Conservation (phyloP, 768 basidiomycete species). For the Cubamyces lactineus region DNA sequence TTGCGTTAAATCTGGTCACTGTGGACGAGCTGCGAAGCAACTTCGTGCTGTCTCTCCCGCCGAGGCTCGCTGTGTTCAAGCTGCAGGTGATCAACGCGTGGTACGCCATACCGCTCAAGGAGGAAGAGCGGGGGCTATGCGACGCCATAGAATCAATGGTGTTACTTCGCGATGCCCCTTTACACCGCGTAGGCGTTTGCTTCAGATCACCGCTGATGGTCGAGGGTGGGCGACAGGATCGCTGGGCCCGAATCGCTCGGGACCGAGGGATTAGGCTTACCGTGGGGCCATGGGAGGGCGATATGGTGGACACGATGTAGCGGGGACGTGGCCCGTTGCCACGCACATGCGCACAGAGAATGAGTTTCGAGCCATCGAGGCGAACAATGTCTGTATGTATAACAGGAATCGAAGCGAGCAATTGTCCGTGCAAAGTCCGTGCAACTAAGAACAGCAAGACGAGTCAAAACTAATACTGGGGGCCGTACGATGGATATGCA, state of each 20-base stretch:
- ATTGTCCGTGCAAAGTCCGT: slow-evolving; percentile 19
- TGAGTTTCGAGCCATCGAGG: not conserved
- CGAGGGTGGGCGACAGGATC: slow-evolving; percentile 29
- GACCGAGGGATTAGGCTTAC: slow-evolving; percentile 27
- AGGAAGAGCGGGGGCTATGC: slow-evolving; percentile 39
- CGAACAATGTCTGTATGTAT: slow-evolving; percentile 9
- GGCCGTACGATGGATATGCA: slow-evolving; percentile 12
- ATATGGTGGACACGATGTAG: slow-evolving; percentile 20
- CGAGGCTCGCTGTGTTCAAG: slow-evolving; percentile 38
- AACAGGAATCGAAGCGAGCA: slow-evolving; percentile 4
- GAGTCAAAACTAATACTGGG: slow-evolving; percentile 13
- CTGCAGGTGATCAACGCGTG: slow-evolving; percentile 40
- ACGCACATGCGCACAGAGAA: not conserved
- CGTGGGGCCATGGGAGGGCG: slow-evolving; percentile 37
- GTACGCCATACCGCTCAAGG: slow-evolving; percentile 35
- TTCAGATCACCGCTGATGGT: slow-evolving; percentile 24
- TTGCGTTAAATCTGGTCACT: slow-evolving; percentile 41
- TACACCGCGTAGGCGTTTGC: slow-evolving; percentile 14
- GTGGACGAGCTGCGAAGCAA: slow-evolving; percentile 38
- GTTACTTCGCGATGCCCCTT: slow-evolving; percentile 17
- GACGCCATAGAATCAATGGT: slow-evolving; percentile 34
- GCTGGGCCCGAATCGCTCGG: slow-evolving; percentile 35
- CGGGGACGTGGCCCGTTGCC: not conserved
- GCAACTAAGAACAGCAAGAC: slow-evolving; percentile 12
- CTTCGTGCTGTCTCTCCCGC: slow-evolving; percentile 38